Conservation (phyloP, 2,329 filamentous ascomycete genomes). For the Ophiostoma quercus region DNA sequence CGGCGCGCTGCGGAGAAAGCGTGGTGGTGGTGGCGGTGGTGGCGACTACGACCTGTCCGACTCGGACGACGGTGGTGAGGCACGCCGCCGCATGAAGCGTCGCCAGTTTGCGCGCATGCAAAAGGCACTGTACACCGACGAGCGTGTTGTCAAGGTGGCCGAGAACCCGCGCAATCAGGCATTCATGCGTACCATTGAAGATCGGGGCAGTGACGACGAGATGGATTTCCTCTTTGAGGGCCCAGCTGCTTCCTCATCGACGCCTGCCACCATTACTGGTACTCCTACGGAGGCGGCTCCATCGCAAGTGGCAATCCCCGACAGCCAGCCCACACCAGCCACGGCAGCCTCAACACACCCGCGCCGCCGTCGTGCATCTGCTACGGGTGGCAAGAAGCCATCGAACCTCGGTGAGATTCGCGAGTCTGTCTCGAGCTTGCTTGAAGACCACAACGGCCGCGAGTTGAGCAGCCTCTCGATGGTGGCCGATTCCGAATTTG, state of each 20-base stretch:
- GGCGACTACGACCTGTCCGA: constrained; percentile 77
- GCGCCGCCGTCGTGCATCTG: constrained; percentile 47
- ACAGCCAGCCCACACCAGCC: constrained; percentile 23
- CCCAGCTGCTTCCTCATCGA: constrained; percentile 27
- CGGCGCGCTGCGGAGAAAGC: constrained; percentile 78
- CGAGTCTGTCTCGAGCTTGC: constrained; percentile 74
- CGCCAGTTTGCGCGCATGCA: constrained; percentile 88
- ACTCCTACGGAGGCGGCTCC: constrained; percentile 32
- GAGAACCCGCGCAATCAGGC: constrained; percentile 84
- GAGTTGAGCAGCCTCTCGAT: constrained; percentile 39
- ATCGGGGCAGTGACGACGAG: constrained; percentile 69
- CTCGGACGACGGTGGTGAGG: constrained; percentile 79
- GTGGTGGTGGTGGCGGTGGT: constrained; percentile 69
- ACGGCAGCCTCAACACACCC: constrained; percentile 3
- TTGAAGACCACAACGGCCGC: constrained; percentile 56
- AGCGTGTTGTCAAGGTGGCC: constrained; percentile 84
- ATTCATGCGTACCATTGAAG: constrained; percentile 85
- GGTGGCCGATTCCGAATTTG: constrained; percentile 39
- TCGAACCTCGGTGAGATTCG: constrained; percentile 74
- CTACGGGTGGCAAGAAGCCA: constrained; percentile 59
- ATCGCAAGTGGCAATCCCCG: constrained; percentile 21
- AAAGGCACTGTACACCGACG: constrained; percentile 79
- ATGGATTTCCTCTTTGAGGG: constrained; percentile 60
- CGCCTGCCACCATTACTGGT: background rate
- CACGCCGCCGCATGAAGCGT: constrained; percentile 72